phyloP scores from a whole-genome alignment of 257 asterid genomes.

The Solanum chmielewskii region DNA sequence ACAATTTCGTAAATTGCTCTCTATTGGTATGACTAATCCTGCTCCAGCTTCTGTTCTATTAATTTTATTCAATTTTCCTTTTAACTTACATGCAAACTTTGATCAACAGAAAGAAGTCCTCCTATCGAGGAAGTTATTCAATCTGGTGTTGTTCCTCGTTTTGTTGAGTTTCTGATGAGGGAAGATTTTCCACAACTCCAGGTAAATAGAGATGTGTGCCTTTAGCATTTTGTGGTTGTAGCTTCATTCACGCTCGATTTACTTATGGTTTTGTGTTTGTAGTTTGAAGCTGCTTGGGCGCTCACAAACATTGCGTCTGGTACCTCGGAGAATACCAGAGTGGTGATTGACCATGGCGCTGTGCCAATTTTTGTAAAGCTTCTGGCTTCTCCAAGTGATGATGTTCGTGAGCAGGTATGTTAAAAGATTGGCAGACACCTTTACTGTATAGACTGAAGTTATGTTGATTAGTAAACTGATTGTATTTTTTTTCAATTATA shows the following conservation, averaged over 20 bases:
- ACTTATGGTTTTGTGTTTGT: background rate
- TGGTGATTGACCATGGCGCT: constrained; percentile 84
- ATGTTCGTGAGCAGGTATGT: constrained; percentile 90
- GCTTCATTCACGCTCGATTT: background rate
- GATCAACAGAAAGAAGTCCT: constrained; percentile 64
- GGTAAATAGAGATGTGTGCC: constrained; percentile 25
- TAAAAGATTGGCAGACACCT: background rate
- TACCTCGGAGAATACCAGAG: constrained; percentile 82
- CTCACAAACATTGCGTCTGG: constrained; percentile 97
- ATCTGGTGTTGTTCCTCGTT: constrained; percentile 90
- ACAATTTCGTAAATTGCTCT: constrained; percentile 74
- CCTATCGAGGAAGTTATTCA: constrained; percentile 94
- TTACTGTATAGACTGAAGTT: background rate
- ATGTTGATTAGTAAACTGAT: background rate
- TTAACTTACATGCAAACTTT: background rate
- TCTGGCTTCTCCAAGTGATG: constrained; percentile 78
- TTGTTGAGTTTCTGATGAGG: constrained; percentile 72
- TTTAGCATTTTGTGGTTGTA: background rate
- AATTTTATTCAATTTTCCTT: background rate
- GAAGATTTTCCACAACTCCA: constrained; percentile 83
- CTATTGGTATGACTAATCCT: constrained; percentile 42
- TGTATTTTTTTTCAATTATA: constrained; percentile 3
- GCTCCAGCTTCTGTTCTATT: background rate
- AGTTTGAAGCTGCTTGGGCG: constrained; percentile 99
- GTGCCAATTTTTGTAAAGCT: constrained; percentile 80